phyloP scores from a whole-genome alignment of 2,329 filamentous ascomycete species.

The Calonectria henricotiae region DNA sequence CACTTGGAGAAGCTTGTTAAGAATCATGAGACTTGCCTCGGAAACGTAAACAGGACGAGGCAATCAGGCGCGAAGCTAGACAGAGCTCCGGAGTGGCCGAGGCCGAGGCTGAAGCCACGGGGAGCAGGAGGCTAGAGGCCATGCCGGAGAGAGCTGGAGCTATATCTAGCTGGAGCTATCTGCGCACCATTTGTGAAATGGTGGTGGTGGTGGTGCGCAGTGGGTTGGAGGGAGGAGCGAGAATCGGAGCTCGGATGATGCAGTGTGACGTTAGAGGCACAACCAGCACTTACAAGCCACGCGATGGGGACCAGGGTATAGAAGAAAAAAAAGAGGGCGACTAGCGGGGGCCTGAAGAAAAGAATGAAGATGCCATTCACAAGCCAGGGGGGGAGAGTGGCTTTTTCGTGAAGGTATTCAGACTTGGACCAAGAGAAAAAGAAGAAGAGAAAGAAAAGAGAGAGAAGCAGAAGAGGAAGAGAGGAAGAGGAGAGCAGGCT shows the following conservation, averaged over 20 bases:
- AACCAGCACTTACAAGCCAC: conserved; percentile 31
- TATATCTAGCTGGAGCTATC: conserved; percentile 24
- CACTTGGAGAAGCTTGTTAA: not conserved
- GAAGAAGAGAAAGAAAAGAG: not conserved
- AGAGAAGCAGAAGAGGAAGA: conserved; percentile 12
- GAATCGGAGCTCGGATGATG: conserved; percentile 36
- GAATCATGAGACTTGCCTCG: conserved; percentile 41
- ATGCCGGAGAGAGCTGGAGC: conserved; percentile 50
- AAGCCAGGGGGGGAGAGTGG: conserved; percentile 10
- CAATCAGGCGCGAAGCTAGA: conserved; percentile 50
- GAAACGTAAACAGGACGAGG: conserved; percentile 47
- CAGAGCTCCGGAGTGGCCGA: conserved; percentile 54
- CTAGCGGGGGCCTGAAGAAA: conserved; percentile 21
- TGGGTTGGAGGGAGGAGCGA: conserved; percentile 27
- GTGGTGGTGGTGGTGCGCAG: conserved; percentile 14
- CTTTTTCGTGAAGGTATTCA: conserved; percentile 31
- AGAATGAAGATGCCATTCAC: conserved; percentile 27
- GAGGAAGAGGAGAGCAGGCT: conserved; percentile 14
- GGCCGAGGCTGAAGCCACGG: conserved; percentile 51
- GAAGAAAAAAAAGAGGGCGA: not conserved
- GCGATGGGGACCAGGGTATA: conserved; percentile 10
- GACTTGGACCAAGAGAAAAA: conserved; percentile 14
- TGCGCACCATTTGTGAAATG: conserved; percentile 31
- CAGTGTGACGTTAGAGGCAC: conserved; percentile 39
- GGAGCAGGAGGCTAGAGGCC: conserved; percentile 57